These are phyloP conservation scores for Colletotrichum lupini DNA, from an alignment of 2,329 filamentous ascomycete genomes.

Conservation along the genomic window DNA sequence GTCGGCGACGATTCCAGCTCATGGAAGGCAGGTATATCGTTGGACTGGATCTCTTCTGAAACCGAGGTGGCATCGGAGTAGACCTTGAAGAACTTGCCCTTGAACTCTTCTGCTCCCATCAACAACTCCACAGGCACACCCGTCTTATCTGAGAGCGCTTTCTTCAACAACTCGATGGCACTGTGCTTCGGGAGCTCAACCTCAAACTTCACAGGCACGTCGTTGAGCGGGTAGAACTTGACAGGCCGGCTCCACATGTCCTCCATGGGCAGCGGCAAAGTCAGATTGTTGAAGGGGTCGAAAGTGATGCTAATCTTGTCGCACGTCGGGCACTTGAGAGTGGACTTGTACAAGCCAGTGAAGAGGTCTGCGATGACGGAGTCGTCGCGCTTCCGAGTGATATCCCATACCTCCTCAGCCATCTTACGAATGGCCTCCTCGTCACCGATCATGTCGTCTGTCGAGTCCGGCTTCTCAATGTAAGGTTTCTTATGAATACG, in stretches of 20 bases:
- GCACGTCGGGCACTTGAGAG: slow-evolving; percentile 89
- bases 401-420: slow-evolving; percentile 89
- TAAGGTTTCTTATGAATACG: slow-evolving; percentile 96
- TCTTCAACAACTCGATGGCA: slow-evolving; percentile 75
- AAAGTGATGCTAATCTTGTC: slow-evolving; percentile 98
- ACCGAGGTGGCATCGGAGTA: slow-evolving; percentile 77
- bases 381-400: slow-evolving; percentile 91
- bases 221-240: slow-evolving; percentile 81
- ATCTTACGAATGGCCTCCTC: slow-evolving; percentile 83
- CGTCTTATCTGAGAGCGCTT: slow-evolving; percentile 74
- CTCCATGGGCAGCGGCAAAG: slow-evolving; percentile 88
- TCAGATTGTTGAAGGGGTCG: slow-evolving; percentile 95
- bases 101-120: slow-evolving; percentile 87
- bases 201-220: slow-evolving; percentile 75
- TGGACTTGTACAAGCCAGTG: slow-evolving; percentile 98
- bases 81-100: slow-evolving; percentile 85
- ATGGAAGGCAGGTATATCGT: slow-evolving; percentile 75
- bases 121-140: slow-evolving; percentile 73
- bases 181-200: slow-evolving; percentile 85
- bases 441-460: slow-evolving; percentile 92
- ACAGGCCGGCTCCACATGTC: slow-evolving; percentile 82
- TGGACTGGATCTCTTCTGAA: slow-evolving; percentile 76
- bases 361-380: slow-evolving; percentile 96
- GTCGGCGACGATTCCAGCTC: slow-evolving; percentile 85
- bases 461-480: slow-evolving; percentile 96